These are phyloP conservation scores for Cicer arietinum DNA, from an alignment of 306 rosid species.

Conservation along the genomic window DNA sequence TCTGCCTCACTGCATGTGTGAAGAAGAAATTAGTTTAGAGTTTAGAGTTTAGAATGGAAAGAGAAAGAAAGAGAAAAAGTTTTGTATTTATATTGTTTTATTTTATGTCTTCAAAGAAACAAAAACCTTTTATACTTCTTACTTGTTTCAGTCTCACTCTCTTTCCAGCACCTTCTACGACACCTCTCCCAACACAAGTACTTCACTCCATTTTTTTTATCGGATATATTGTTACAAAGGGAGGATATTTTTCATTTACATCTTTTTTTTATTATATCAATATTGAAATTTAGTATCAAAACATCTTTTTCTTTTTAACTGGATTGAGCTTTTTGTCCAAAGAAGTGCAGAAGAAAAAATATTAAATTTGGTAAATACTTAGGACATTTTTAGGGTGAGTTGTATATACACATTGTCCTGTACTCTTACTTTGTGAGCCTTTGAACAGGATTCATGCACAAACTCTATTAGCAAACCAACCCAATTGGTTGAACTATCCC, in stretches of 20 bases:
- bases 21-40: no score
- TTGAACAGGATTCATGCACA: conserved; percentile 72
- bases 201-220: no score
- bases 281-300: no score
- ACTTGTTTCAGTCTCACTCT: no score
- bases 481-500: conserved; percentile 75
- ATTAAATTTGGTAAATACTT: conserved; percentile 12
- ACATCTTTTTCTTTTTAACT: conserved; percentile 27
- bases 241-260: no score
- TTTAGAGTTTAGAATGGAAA: neutral
- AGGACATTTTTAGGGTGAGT: conserved; percentile 27
- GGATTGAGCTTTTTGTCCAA: conserved; percentile 22
- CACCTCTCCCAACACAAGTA: no score
- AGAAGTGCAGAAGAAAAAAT: neutral
- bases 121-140: no score
- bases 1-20: conserved; percentile 71
- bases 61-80: neutral
- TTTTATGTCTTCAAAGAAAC: no score
- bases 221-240: no score
- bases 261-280: no score
- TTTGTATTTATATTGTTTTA: no score
- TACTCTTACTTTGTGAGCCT: neutral
- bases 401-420: neutral
- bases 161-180: no score
- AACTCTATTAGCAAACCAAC: conserved; percentile 72